Percentiles rank a stretch among this genome's conserved stretches.
Conservation (phyloP, 2,329 filamentous ascomycete genomes). For the Canariomyces notabilis region DNA sequence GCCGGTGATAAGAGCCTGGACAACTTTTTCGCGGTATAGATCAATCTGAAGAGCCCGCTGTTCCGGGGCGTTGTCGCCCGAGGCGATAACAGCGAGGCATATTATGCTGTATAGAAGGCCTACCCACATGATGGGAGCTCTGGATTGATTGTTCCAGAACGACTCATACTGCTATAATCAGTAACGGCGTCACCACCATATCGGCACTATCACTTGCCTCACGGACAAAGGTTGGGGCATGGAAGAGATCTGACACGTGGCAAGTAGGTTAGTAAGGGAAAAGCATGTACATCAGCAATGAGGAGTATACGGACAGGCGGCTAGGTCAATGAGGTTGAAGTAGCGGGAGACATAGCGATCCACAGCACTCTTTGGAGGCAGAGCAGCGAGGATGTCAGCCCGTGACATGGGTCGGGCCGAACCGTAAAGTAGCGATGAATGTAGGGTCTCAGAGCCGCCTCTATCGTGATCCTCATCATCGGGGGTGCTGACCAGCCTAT, state of each 20-base stretch:
- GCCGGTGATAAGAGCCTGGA: conserved; percentile 29
- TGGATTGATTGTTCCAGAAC: conserved; percentile 39
- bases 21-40: conserved; percentile 24
- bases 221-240: conserved; percentile 29
- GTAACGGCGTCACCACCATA: too few species aligned
- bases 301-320: conserved; percentile 3
- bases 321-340: conserved; percentile 32
- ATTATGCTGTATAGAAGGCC: conserved; percentile 44
- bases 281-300: not conserved
- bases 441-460: not conserved
- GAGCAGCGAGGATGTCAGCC: conserved; percentile 30
- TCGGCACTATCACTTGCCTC: conserved; percentile 21
- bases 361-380: conserved; percentile 31
- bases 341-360: conserved; percentile 34
- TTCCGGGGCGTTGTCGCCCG: conserved; percentile 7
- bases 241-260: conserved; percentile 23
- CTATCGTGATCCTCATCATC: not conserved
- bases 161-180: conserved; percentile 38
- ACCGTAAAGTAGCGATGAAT: conserved; percentile 33
- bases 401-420: conserved; percentile 23
- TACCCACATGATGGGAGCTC: conserved; percentile 39
- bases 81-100: conserved; percentile 31
- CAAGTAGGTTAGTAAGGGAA: conserved; percentile 1
- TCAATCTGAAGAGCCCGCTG: conserved; percentile 15
- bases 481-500: not conserved